A percentile compares a stretch with the other conserved stretches of the same genome.
Evolutionary conservation across 345 rosid species (phyloP).

Genomic region (Eutrema yunnanense): DNA sequence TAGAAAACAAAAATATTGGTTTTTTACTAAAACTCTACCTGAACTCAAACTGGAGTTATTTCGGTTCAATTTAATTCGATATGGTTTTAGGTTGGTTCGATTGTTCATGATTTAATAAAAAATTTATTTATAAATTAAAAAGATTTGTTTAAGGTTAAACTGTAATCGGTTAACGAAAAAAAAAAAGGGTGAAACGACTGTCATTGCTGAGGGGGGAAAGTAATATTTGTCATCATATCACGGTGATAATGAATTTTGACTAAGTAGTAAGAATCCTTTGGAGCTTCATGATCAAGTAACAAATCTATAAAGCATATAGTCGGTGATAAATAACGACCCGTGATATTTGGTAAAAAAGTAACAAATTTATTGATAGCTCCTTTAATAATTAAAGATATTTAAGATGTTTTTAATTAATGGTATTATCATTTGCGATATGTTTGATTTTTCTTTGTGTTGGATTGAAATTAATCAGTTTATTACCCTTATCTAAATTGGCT

Average conservation of each 20-base stretch:
- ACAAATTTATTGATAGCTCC: neutral
- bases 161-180: neutral
- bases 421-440: neutral
- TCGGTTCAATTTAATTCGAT: neutral
- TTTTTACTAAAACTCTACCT: no score
- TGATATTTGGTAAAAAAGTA: constrained; percentile 11
- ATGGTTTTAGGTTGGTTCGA: neutral
- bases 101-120: neutral
- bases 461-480: neutral
- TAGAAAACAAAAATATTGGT: no score
- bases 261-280: constrained; percentile 4
- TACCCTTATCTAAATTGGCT: neutral
- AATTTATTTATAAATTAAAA: no score
- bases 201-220: neutral
- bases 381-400: neutral
- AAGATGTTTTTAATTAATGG: neutral
- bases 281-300: constrained; percentile 29
- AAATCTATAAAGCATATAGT: constrained; percentile 26
- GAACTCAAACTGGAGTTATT: neutral
- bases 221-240: neutral
- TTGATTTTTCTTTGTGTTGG: neutral
- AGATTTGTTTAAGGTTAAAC: neutral
- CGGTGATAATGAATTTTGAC: constrained; percentile 24
- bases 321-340: constrained; percentile 1
- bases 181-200: neutral